phyloP scores from a whole-genome alignment of 192 early-diverging fungal genomes.

The Coemansia sp. region DNA sequence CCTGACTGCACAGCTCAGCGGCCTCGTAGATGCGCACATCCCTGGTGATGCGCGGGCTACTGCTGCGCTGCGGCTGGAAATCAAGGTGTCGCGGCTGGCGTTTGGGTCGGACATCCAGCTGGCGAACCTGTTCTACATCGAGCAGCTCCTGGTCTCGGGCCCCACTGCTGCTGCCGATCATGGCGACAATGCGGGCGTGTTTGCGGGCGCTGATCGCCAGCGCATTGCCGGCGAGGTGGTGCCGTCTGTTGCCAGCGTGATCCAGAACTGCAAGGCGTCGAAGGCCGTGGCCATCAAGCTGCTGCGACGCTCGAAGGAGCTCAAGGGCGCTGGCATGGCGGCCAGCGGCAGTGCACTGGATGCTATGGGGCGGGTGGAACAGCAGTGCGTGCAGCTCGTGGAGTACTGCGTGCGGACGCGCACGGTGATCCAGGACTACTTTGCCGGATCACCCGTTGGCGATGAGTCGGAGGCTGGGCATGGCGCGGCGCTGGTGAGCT shows the following conservation, averaged over 20 bases:
- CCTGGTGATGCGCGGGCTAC: slow-evolving; percentile 42
- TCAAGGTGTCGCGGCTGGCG: slow-evolving; percentile 57
- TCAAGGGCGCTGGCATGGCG: slow-evolving; percentile 22
- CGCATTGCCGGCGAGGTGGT: slow-evolving; percentile 28
- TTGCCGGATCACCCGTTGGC: neutral
- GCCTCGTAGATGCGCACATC: slow-evolving; percentile 66
- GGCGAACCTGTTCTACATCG: slow-evolving; percentile 53
- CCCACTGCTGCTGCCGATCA: neutral
- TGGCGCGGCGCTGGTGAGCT: neutral
- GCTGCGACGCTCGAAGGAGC: slow-evolving; percentile 64
- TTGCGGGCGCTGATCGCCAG: slow-evolving; percentile 18
- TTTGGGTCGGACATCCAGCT: slow-evolving; percentile 66
- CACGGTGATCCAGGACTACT: slow-evolving; percentile 15
- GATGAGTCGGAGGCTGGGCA: neutral
- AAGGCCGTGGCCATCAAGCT: slow-evolving; percentile 68
- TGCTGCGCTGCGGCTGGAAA: slow-evolving; percentile 57
- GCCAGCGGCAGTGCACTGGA: slow-evolving; percentile 7
- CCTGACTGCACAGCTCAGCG: slow-evolving; percentile 65
- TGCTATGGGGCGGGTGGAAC: slow-evolving; percentile 8
- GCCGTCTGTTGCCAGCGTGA: slow-evolving; percentile 33
- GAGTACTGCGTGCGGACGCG: slow-evolving; percentile 23
- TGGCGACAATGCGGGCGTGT: neutral
- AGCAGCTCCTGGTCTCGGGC: slow-evolving; percentile 31
- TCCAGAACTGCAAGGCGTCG: slow-evolving; percentile 49
- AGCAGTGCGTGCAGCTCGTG: slow-evolving; percentile 13